Evolutionary conservation across 192 early-diverging fungal species (phyloP).

Genomic region (Chytriomyces sp.): DNA sequence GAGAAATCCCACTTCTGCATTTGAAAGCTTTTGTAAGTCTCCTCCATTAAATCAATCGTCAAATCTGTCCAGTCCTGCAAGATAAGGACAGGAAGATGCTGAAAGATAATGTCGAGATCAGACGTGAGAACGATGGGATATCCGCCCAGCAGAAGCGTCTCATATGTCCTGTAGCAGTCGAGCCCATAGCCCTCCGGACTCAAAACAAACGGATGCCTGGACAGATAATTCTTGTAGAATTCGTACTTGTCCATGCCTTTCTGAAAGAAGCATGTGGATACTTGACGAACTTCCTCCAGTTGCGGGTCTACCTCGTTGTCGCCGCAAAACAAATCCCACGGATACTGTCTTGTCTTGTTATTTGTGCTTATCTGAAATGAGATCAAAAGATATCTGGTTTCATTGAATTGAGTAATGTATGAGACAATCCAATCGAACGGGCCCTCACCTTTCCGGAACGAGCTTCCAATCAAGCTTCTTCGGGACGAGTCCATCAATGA

Average conservation of each 20-base stretch:
- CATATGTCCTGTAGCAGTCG: slow-evolving; percentile 20
- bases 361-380: background rate
- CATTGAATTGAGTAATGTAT: too few species aligned
- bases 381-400: background rate
- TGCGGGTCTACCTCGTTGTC: too few species aligned
- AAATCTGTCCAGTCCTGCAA: background rate
- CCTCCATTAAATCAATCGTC: background rate
- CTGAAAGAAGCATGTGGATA: too few species aligned
- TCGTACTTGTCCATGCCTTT: background rate
- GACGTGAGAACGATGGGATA: background rate
- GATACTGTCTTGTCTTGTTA: background rate
- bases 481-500: background rate
- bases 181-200: slow-evolving; percentile 14
- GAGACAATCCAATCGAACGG: too few species aligned
- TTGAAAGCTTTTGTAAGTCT: background rate
- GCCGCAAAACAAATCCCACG: slow-evolving; percentile 1
- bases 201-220: slow-evolving; percentile 9
- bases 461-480: background rate
- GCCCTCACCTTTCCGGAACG: background rate
- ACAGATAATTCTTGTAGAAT: background rate
- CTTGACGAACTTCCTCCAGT: too few species aligned
- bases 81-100: background rate
- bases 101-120: background rate
- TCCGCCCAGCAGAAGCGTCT: background rate
- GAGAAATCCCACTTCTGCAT: background rate